Base-by-base conservation (phyloP, 2,329 filamentous ascomycete species). In the Fusarium sp. region DNA sequence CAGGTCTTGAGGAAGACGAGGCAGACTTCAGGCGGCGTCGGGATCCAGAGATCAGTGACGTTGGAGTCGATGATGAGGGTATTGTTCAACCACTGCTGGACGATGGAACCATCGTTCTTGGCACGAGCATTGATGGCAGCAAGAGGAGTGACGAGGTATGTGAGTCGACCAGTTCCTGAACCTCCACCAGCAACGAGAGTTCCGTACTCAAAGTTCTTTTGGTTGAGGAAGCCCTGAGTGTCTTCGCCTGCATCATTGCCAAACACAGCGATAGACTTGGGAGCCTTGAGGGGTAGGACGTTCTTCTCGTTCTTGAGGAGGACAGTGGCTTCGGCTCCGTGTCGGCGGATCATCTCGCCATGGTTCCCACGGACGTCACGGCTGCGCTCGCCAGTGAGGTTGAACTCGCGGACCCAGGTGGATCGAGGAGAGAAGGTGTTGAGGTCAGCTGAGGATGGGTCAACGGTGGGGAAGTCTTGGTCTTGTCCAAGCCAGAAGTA, bases 301-400 rank as follows among this genome's bases (percentile, higher is more conserved):
- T 87, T 87, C 71, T 87, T 87, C 34, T 84, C 84, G 82, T 95
- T 95, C 87, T 95, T 96, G 70, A 96, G 85, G 3, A 96, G 87
- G 18, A 95, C 90, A 14, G 89, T 92, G 23, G 92, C 92, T 67
- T 81, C 82, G 16, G 83, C 80, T 18, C 81, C 87, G 74, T 91
- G 88, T 86, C 88, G 89, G 59, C 89, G 85, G 74, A 90, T 85
- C 6, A 92, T 80, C 1, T 85, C 80, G 6, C 85, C 89, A 37
- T 91, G 88, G 76, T 92, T 85, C 23, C 86, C 89, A 0, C 88
- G 87, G 62, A 85, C 84, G 43, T 85, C 84, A 67, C 78, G 87
- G 76, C 91, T 90, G 9, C 83, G 81, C 71, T 90, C 86, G 3
- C 89, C 88, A 0, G 86, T 90, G 61, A 84, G 73, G 70, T 84